Base-by-base conservation (phyloP, 805 yeast genomes). In the Ogataea zsoltii region DNA sequence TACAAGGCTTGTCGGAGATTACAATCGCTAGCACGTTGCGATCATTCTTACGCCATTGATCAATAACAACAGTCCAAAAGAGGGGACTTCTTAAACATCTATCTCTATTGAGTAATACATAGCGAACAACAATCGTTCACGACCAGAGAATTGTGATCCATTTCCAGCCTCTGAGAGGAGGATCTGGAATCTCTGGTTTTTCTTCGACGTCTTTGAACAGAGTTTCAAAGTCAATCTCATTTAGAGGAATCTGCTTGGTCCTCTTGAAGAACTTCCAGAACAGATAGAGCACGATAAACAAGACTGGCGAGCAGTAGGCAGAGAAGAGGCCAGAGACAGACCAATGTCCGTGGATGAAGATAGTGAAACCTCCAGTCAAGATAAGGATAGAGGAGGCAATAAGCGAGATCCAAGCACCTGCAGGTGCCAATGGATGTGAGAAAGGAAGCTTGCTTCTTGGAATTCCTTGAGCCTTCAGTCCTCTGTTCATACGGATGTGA, bases 391-490 rank as follows among this genome's bases (percentile, higher is more conserved):
- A 12, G 3, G 65, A 59, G 4, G 51, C 43, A 21, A 57, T 19
- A 14, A 64, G 60, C 3, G 70, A 63, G 33, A 61, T 50, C 68
- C 68, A 68, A 4, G 71, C 65, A 25, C 60, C 67, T 23, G 30
- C 33, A 16, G 55, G 66, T 11, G 65, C 65, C 30, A 57, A 45
- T 30, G 42, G 50, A 29, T 62, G 47, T 28, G 52, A 53, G 47
- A 64, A 66, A n/a, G 72, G 74, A 34, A 70, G 60, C 16, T 55
- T 49, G 14, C 56, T 61, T 51, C 68, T 56, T 5, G 60, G 30
- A 42, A 59, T 59, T 30, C 72, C 72, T 51, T 73, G 77, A 3
- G 66, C 74, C 48, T 62, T 70, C 61, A 72, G 51, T 0, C 73
- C 76, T 38, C 65, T 58, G 33, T 29, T 39, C 43, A 48, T 34